A percentile compares a stretch with the other conserved stretches of the same genome.
Evolutionary conservation across 2,329 filamentous ascomycete species (phyloP).

Genomic region (Aspergillus proliferans): DNA sequence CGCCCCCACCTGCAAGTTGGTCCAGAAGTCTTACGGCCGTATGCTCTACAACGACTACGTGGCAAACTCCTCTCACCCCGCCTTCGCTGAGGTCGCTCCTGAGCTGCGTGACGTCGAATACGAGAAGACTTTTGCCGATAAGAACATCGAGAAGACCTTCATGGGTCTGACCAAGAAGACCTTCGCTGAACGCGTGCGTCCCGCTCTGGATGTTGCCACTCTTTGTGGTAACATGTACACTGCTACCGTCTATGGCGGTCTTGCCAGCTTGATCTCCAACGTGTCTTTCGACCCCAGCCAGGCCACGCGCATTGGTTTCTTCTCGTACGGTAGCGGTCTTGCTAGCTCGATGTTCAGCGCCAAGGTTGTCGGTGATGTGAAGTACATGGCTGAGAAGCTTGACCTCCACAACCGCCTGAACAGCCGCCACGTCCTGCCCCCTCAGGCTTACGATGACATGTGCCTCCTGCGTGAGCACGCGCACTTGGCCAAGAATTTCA

Average conservation of each 20-base stretch:
- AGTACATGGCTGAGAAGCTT: slow-evolving; percentile 60
- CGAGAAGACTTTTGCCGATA: slow-evolving; percentile 71
- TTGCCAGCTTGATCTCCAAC: slow-evolving; percentile 57
- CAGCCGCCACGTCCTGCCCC: slow-evolving; percentile 59
- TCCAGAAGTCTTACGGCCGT: slow-evolving; percentile 77
- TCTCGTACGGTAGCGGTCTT: slow-evolving; percentile 74
- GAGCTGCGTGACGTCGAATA: slow-evolving; percentile 75
- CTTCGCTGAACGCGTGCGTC: slow-evolving; percentile 70
- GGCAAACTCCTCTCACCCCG: slow-evolving; percentile 57
- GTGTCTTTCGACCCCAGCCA: slow-evolving; percentile 57
- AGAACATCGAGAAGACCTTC: slow-evolving; percentile 79
- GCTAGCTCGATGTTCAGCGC: slow-evolving; percentile 67
- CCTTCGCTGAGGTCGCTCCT: slow-evolving; percentile 67
- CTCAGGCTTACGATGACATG: slow-evolving; percentile 69
- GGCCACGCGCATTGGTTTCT: slow-evolving; percentile 68
- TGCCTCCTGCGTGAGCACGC: slow-evolving; percentile 76
- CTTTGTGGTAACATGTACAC: slow-evolving; percentile 64
- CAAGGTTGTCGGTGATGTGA: slow-evolving; percentile 62
- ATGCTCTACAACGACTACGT: slow-evolving; percentile 84
- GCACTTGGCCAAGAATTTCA: slow-evolving; percentile 74
- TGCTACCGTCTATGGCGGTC: slow-evolving; percentile 53
- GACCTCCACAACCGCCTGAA: slow-evolving; percentile 65
- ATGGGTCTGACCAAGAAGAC: slow-evolving; percentile 78
- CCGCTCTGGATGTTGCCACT: slow-evolving; percentile 68
- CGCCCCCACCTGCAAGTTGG: slow-evolving; percentile 79